Conservation (phyloP, 495 filamentous ascomycete species). For the Clavariopsis aquatica region DNA sequence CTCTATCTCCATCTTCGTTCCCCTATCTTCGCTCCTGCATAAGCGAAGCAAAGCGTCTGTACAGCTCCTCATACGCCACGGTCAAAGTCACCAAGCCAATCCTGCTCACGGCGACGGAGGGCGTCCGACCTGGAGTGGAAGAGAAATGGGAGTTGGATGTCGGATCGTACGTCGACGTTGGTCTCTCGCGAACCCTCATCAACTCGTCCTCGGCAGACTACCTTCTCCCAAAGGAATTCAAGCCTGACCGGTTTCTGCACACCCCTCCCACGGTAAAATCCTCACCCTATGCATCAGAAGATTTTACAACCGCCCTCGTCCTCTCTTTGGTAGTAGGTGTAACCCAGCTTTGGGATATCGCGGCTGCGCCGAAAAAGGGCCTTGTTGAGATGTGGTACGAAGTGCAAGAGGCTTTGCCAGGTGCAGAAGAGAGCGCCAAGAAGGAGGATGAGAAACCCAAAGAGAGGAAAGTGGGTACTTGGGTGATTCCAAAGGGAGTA, state of each 20-base stretch:
- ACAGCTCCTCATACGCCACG: constrained; percentile 9
- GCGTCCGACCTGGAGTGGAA: not conserved
- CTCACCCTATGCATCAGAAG: not conserved
- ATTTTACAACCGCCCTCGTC: constrained; percentile 13
- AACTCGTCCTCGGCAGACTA: constrained; percentile 28
- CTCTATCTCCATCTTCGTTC: constrained; percentile 39
- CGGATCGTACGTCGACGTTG: constrained; percentile 26
- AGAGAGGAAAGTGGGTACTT: constrained; percentile 32
- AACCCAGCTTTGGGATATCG: constrained; percentile 30
- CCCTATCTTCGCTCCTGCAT: constrained; percentile 45
- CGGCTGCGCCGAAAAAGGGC: constrained; percentile 26
- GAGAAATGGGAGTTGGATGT: constrained; percentile 16
- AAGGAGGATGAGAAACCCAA: constrained; percentile 26
- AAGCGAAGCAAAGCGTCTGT: constrained; percentile 25
- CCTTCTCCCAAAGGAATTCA: constrained; percentile 14
- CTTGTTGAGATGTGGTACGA: constrained; percentile 30
- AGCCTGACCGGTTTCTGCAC: constrained; percentile 26
- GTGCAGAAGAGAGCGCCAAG: constrained; percentile 17
- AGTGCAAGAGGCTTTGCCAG: constrained; percentile 35
- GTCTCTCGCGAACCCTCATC: constrained; percentile 25
- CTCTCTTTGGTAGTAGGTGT: constrained; percentile 21
- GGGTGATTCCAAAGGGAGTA: constrained; percentile 39
- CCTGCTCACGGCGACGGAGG: constrained; percentile 10
- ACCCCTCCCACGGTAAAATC: constrained; percentile 1
- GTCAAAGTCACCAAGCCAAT: constrained; percentile 10